phyloP scores from a whole-genome alignment of 352 stramenopile species.

The Pythium utonaiense region DNA sequence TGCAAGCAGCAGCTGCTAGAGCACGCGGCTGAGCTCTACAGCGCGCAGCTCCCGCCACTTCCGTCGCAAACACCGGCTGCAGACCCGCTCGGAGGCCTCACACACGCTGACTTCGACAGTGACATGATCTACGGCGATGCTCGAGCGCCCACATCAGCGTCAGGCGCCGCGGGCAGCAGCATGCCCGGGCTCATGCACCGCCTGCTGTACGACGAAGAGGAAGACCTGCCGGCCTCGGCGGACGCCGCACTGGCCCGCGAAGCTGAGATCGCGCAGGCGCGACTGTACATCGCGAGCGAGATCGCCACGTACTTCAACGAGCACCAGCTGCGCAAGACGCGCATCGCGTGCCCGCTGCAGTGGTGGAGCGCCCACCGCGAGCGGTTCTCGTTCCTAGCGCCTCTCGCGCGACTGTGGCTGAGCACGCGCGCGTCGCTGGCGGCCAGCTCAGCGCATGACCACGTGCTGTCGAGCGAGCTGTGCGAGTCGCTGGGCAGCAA shows the following conservation, averaged over 20 bases:
- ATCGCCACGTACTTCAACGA: conserved; percentile 38
- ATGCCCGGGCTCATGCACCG: conserved; percentile 47
- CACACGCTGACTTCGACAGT: conserved; percentile 26
- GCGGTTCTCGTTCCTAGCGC: conserved; percentile 37
- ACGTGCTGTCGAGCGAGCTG: conserved; percentile 2
- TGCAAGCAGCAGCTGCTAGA: conserved; percentile 20
- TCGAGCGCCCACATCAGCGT: not conserved
- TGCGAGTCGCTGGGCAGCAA: conserved; percentile 15
- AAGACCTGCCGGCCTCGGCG: conserved; percentile 25
- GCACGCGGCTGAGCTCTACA: conserved; percentile 22
- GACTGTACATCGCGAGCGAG: conserved; percentile 34
- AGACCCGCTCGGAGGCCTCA: conserved; percentile 20
- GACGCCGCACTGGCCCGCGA: conserved; percentile 31
- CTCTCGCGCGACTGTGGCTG: conserved; percentile 39
- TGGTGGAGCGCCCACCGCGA: conserved; percentile 44
- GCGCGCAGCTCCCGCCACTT: conserved; percentile 23
- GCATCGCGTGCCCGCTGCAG: conserved; percentile 38
- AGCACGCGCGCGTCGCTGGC: conserved; percentile 18
- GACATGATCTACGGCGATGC: conserved; percentile 32
- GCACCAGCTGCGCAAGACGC: conserved; percentile 40
- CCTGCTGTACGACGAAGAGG: conserved; percentile 48
- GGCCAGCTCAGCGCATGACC: not conserved
- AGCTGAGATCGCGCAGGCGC: conserved; percentile 35
- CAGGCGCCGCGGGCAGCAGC: not conserved
- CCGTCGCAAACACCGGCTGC: conserved; percentile 1